These are phyloP conservation scores for Usnea hakonensis DNA, from an alignment of 495 filamentous ascomycete genomes.

Conservation along the genomic window DNA sequence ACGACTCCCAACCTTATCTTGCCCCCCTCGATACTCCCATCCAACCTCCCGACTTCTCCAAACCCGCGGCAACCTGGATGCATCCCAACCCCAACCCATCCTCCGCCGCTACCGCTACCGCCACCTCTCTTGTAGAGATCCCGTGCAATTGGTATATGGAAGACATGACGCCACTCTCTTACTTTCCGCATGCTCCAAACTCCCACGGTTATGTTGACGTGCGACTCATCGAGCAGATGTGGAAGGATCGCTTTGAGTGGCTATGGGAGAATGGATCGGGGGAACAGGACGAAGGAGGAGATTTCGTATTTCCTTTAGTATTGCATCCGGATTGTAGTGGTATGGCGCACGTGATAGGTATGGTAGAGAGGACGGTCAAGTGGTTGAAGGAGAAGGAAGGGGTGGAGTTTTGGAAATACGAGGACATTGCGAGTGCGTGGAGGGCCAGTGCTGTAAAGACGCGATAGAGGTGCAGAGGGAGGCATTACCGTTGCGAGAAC, in stretches of 20 bases:
- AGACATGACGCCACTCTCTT: constrained; percentile 52
- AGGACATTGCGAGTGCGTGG: constrained; percentile 35
- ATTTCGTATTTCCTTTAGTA: constrained; percentile 41
- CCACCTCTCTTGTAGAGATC: constrained; percentile 41
- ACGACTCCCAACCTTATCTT: constrained; percentile 48
- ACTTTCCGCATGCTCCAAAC: constrained; percentile 42
- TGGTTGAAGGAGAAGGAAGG: constrained; percentile 46
- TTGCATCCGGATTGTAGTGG: constrained; percentile 56
- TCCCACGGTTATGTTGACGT: constrained; percentile 48
- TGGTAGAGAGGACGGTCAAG: constrained; percentile 47
- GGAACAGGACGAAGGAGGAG: constrained; percentile 23
- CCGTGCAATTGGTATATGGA: constrained; percentile 52
- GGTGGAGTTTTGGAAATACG: constrained; percentile 42
- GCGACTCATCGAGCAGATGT: constrained; percentile 45
- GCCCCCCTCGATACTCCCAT: constrained; percentile 42
- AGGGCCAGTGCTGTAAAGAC: constrained; percentile 13
- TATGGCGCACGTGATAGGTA: constrained; percentile 54
- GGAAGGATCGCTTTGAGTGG: constrained; percentile 45
- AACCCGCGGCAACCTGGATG: constrained; percentile 50
- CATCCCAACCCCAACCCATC: constrained; percentile 37
- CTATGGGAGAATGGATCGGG: constrained; percentile 35
- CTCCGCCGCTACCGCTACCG: constrained; percentile 14
- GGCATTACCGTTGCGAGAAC: no score
- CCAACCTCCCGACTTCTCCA: constrained; percentile 42
- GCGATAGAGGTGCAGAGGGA: no score